Evolutionary conservation across 805 yeast species (phyloP).

Genomic region (Candida hispaniensis): DNA sequence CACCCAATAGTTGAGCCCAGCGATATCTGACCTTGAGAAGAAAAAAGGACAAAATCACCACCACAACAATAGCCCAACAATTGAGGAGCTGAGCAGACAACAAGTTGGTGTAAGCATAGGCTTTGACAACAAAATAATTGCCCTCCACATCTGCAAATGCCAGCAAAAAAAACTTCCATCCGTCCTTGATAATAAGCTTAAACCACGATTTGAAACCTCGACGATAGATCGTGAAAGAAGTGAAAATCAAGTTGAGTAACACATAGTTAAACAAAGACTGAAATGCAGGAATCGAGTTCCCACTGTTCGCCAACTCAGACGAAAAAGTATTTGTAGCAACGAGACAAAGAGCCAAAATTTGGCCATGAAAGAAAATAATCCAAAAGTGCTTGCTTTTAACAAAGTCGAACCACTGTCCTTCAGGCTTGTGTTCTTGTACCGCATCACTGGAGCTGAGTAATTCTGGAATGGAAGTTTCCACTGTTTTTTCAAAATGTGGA

Average conservation of each 20-base stretch:
- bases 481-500: no score
- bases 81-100: slow-evolving; percentile 36
- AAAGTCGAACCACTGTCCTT: no score
- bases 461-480: no score
- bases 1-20: slow-evolving; percentile 36
- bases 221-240: slow-evolving; percentile 32
- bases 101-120: slow-evolving; percentile 36
- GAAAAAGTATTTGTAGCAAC: slow-evolving; percentile 37
- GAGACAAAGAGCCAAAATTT: slow-evolving; percentile 33
- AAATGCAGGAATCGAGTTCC: slow-evolving; percentile 36
- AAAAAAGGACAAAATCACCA: slow-evolving; percentile 33
- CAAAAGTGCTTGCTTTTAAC: slow-evolving; percentile 27
- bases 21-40: slow-evolving; percentile 36
- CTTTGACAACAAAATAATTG: slow-evolving; percentile 37
- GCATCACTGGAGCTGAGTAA: no score
- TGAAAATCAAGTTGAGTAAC: slow-evolving; percentile 30
- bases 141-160: slow-evolving; percentile 39
- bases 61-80: slow-evolving; percentile 37
- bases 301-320: slow-evolving; percentile 31
- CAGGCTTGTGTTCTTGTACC: no score
- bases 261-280: slow-evolving; percentile 35
- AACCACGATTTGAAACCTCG: slow-evolving; percentile 32
- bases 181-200: slow-evolving; percentile 27
- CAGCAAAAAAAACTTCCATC: slow-evolving; percentile 36
- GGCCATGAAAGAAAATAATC: slow-evolving; percentile 35